phyloP scores from a whole-genome alignment of 257 asterid species.

The Thymus quinquecostatus region DNA sequence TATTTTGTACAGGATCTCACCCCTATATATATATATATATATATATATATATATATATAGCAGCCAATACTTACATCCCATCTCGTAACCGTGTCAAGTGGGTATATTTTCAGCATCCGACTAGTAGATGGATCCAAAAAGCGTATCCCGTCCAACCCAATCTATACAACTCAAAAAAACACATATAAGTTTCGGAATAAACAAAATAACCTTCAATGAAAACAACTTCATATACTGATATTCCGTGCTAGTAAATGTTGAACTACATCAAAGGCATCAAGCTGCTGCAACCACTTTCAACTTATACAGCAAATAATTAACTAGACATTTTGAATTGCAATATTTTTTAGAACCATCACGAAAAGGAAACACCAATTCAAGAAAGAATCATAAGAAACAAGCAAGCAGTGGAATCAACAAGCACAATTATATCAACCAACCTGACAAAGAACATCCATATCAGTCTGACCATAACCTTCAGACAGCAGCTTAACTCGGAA shows the following conservation, averaged over 20 bases:
- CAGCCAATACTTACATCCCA: slow-evolving; percentile 62
- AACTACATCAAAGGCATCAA: slow-evolving; percentile 9
- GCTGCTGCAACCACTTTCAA: slow-evolving; percentile 22
- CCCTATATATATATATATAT: not conserved
- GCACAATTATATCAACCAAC: slow-evolving; percentile 37
- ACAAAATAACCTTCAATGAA: slow-evolving; percentile 5
- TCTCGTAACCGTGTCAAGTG: slow-evolving; percentile 70
- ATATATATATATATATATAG: not conserved
- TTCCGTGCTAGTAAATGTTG: not conserved
- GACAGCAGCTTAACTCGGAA: slow-evolving; percentile 75
- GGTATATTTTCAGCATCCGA: slow-evolving; percentile 61
- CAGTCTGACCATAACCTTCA: slow-evolving; percentile 75
- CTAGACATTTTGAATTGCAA: not conserved
- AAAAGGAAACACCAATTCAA: slow-evolving; percentile 11
- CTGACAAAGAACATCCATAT: slow-evolving; percentile 90
- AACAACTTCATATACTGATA: slow-evolving; percentile 7
- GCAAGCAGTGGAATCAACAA: not conserved
- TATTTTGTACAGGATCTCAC: no score
- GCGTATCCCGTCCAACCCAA: slow-evolving; percentile 90
- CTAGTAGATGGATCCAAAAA: slow-evolving; percentile 72
- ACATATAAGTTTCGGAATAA: not conserved
- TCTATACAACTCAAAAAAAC: slow-evolving; percentile 42
- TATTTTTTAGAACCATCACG: not conserved
- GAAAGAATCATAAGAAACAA: not conserved
- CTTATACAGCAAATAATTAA: slow-evolving; percentile 3